These are phyloP conservation scores for Manihot esculenta DNA, from an alignment of 441 rosid species.

Conservation along the genomic window DNA sequence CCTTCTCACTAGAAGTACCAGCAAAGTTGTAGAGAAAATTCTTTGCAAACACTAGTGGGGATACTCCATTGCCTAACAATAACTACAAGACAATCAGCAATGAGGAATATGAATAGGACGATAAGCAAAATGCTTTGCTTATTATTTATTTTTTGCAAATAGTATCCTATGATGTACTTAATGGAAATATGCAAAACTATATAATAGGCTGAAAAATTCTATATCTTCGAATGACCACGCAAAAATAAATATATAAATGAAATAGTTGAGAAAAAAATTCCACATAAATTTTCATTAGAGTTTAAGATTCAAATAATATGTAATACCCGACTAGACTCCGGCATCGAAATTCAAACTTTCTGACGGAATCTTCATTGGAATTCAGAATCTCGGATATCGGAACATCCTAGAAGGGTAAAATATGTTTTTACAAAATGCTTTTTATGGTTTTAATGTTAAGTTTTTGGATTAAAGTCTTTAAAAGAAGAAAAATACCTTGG, in stretches of 20 bases:
- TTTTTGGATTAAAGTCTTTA: too few species aligned
- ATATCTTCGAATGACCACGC: not conserved
- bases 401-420: too few species aligned
- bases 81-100: not conserved
- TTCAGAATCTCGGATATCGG: too few species aligned
- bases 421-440: too few species aligned
- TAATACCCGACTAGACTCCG: too few species aligned
- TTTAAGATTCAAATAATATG: not conserved
- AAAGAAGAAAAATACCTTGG: too few species aligned
- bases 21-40: conserved; percentile 73
- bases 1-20: conserved; percentile 88
- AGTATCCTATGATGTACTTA: not conserved
- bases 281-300: not conserved
- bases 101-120: not conserved
- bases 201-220: not conserved
- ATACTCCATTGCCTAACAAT: not conserved
- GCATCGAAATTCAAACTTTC: too few species aligned
- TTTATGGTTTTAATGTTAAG: too few species aligned
- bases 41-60: conserved; percentile 11
- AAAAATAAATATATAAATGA: not conserved
- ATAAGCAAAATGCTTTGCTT: not conserved
- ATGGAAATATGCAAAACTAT: not conserved
- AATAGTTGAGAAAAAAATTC: not conserved
- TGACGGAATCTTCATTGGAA: too few species aligned
- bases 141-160: not conserved